Percentiles rank a stretch among this genome's conserved stretches.
phyloP scores from a whole-genome alignment of 441 rosid genomes.

The Erodium texanum region DNA sequence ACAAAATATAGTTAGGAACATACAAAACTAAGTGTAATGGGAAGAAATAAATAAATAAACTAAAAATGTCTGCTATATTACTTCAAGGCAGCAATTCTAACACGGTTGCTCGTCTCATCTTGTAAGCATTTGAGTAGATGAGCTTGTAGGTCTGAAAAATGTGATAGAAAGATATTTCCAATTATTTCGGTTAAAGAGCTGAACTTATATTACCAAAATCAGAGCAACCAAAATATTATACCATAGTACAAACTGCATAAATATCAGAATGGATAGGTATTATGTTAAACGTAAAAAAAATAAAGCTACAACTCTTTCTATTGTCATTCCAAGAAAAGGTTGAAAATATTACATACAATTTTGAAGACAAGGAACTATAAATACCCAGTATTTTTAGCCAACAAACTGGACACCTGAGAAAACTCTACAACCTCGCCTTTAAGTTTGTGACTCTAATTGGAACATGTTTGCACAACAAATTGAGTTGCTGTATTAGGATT shows the following conservation, averaged over 20 bases:
- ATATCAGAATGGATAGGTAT: background rate
- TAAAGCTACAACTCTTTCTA: background rate
- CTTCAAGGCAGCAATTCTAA: constrained; percentile 98
- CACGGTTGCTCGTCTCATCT: constrained; percentile 88
- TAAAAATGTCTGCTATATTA: constrained; percentile 27
- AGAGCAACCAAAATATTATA: background rate
- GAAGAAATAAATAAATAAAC: constrained; percentile 3
- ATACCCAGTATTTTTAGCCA: background rate
- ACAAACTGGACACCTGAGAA: background rate
- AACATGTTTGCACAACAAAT: background rate
- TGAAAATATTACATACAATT: background rate
- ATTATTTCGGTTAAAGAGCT: constrained; percentile 97
- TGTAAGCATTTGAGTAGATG: constrained; percentile 87
- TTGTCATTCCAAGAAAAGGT: background rate
- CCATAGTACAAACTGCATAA: background rate
- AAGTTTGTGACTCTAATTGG: background rate
- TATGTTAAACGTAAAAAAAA: background rate
- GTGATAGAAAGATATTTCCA: constrained; percentile 78
- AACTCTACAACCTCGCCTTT: background rate
- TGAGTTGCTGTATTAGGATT: no score
- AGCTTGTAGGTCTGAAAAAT: constrained; percentile 81
- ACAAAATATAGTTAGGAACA: constrained; percentile 11
- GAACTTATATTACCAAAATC: constrained; percentile 45
- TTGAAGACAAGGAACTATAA: background rate
- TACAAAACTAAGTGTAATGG: constrained; percentile 3